Conservation (phyloP, 192 early-diverging fungal species). For the Tieghemiomyces parasiticus region DNA sequence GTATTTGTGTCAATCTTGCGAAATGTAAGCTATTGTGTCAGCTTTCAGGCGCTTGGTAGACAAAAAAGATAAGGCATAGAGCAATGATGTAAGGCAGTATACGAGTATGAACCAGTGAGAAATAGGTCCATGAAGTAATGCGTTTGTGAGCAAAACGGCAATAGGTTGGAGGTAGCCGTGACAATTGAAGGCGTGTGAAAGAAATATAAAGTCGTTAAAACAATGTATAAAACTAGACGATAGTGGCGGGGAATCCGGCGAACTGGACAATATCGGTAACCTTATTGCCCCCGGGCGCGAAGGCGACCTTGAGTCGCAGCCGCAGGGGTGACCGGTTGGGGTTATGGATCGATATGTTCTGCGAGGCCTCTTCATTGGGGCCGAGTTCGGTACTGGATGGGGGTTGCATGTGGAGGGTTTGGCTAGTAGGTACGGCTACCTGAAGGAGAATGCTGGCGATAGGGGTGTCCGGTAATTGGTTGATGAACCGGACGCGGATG, state of each 20-base stretch:
- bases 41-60: background rate
- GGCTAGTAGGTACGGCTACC: constrained; percentile 88
- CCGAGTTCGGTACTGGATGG: constrained; percentile 50
- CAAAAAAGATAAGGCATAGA: background rate
- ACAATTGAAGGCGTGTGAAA: too few species aligned
- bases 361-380: constrained; percentile 46
- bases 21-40: too few species aligned
- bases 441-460: constrained; percentile 62
- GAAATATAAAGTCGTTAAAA: too few species aligned
- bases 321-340: constrained; percentile 42
- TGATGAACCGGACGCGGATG: constrained; percentile 54
- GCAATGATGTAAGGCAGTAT: background rate
- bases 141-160: too few species aligned
- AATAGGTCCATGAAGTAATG: too few species aligned
- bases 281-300: background rate
- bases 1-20: too few species aligned
- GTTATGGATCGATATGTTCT: constrained; percentile 76
- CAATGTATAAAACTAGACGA: background rate
- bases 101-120: background rate
- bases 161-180: background rate
- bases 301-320: constrained; percentile 30
- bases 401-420: constrained; percentile 74
- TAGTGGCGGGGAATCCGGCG: background rate
- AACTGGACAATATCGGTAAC: constrained; percentile 3
- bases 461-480: constrained; percentile 31